Base-by-base conservation (phyloP, 1,139 yeast genomes). In the Yamadazyma diospyri region DNA sequence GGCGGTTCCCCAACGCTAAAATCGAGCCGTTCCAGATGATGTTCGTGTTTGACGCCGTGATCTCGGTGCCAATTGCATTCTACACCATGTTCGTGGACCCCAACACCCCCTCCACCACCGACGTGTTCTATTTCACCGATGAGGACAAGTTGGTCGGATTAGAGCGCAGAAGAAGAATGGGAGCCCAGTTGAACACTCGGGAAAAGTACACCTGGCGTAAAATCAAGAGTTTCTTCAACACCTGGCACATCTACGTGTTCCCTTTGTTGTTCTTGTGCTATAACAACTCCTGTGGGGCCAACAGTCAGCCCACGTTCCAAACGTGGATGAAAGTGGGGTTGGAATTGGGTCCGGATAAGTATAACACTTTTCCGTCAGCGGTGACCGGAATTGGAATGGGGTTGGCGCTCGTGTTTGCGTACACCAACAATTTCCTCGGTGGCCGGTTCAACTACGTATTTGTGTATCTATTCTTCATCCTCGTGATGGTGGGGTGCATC, bases 291-390 rank as follows among this genome's bases (percentile, higher is more conserved):
- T 57, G 74, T 51, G 43, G 64, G 16, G 73, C 76, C 7, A 49
- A 29, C 13, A 20, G 51, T 8, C 76, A 72, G 43, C 78, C 78
- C 1, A 62, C 78, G 0, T 72, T 75, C 47, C 69, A 72, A 35
- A 55, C 69, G 6, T 76, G 78, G 78, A 70, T 76, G 65, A 74
- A 73, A 47, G 35, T 46, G 9, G 56, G 53, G n/a, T 50, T 72
- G 33, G 51, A 61, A 15, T 53, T 69, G 32, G 53, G 69, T 0
- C 57, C 74, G 0, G 50, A 51, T 8, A 46, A 55, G 18, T 75
- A 73, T 48, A 74, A 75, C 44, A 63, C 64, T 5, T 72, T 62
- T 37, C 79, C 80, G 4, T 62, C 79, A 0, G 59, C 66, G 6
- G 45, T 68, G n/a, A 51, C 59, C 25, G 79, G 71, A 18, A 52